These are phyloP conservation scores for Carpinus viminea DNA, from an alignment of 306 rosid genomes.

Conservation along the genomic window DNA sequence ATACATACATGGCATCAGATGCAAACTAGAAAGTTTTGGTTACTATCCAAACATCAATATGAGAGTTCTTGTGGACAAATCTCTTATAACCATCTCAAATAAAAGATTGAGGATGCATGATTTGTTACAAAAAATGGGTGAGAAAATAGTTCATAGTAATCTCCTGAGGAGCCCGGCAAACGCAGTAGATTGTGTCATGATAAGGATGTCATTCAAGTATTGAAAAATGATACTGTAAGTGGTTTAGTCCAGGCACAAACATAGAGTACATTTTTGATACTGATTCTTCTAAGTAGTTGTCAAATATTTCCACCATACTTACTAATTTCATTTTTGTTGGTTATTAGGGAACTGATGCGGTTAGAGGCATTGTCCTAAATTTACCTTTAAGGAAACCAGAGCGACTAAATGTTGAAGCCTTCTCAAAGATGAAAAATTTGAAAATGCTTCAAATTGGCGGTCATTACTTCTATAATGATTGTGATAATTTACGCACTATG, in stretches of 20 bases:
- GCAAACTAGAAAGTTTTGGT: conserved; percentile 19
- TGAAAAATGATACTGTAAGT: conserved; percentile 13
- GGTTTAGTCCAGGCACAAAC: no score
- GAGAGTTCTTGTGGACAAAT: conserved; percentile 25
- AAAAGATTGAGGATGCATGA: conserved; percentile 25
- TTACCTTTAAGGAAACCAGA: conserved; percentile 8
- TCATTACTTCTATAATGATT: neutral
- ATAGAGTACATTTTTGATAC: no score
- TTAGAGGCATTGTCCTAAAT: conserved; percentile 21
- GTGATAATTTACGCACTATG: no score
- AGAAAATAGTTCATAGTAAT: neutral
- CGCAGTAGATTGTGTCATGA: conserved; percentile 21
- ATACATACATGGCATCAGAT: neutral
- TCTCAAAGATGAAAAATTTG: no score
- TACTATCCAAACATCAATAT: neutral
- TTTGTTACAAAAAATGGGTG: conserved; percentile 27
- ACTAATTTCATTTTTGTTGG: neutral
- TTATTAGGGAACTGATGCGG: conserved; percentile 24
- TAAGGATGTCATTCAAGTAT: conserved; percentile 11
- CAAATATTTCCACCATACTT: no score
- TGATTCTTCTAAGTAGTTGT: no score
- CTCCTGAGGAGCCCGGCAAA: neutral
- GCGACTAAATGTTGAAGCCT: no score
- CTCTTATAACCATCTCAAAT: neutral
- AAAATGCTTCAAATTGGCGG: no score